Evolutionary conservation across 164 flowering plant species (phyloP).

Genomic region (Piper longum): DNA sequence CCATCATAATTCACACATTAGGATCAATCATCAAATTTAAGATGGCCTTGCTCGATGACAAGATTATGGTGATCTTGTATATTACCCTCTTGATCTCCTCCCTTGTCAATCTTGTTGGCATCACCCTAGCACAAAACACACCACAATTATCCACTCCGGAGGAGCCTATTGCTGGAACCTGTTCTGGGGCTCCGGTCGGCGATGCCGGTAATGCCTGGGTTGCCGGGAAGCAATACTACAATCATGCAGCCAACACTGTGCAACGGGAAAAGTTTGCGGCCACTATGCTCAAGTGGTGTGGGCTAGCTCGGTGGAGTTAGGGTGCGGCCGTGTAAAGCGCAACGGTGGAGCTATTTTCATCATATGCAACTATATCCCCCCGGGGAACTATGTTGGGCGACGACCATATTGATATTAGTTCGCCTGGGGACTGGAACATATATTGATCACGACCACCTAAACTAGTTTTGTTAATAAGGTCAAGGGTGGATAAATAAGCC

Average conservation of each 20-base stretch:
- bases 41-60: too few species aligned
- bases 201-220: slow-evolving; percentile 1
- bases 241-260: slow-evolving; percentile 6
- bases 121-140: neutral
- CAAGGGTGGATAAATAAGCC: too few species aligned
- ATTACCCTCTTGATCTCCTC: too few species aligned
- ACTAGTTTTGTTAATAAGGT: too few species aligned
- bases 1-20: too few species aligned
- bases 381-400: too few species aligned
- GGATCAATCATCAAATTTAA: too few species aligned
- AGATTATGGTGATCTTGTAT: too few species aligned
- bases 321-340: slow-evolving; percentile 21
- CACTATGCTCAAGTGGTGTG: slow-evolving; percentile 15
- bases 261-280: slow-evolving; percentile 22
- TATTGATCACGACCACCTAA: too few species aligned
- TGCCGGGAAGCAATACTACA: neutral
- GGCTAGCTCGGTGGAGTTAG: slow-evolving; percentile 18
- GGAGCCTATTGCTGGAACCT: slow-evolving; percentile 35
- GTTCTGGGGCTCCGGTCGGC: slow-evolving; percentile 16
- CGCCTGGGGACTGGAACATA: too few species aligned
- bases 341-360: neutral
- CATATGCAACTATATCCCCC: neutral
- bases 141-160: slow-evolving; percentile 21
- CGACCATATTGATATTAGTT: too few species aligned
- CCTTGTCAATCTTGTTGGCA: neutral